A percentile compares a stretch with the other conserved stretches of the same genome.
These are phyloP conservation scores for Scleroderma bovista DNA, from an alignment of 768 basidiomycete species.

Conservation along the genomic window DNA sequence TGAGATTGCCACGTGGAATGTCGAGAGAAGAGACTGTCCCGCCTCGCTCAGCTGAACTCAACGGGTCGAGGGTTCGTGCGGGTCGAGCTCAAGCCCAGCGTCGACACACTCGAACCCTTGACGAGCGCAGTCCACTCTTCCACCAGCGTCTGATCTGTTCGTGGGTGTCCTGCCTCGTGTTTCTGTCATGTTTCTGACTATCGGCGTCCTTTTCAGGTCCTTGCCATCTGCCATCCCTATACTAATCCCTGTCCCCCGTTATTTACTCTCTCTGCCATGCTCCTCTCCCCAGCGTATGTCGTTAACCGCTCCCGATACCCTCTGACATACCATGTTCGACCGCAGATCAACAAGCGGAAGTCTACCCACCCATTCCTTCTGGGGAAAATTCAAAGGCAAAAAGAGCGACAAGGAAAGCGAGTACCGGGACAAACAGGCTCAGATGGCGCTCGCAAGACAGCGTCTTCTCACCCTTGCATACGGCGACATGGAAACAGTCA, in stretches of 20 bases:
- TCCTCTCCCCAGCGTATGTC: slow-evolving; percentile 75
- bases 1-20: not conserved
- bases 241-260: slow-evolving; percentile 14
- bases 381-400: slow-evolving; percentile 62
- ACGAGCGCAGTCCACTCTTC: too few relatives aligned
- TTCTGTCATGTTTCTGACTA: slow-evolving; percentile 37
- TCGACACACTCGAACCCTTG: too few relatives aligned
- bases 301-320: slow-evolving; percentile 19
- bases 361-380: slow-evolving; percentile 44
- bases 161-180: slow-evolving; percentile 49
- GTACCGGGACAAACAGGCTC: slow-evolving; percentile 45
- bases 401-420: slow-evolving; percentile 62
- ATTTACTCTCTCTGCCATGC: slow-evolving; percentile 43
- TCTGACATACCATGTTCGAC: slow-evolving; percentile 28
- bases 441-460: slow-evolving; percentile 68
- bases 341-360: slow-evolving; percentile 63
- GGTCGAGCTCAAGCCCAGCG: too few relatives aligned
- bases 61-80: too few relatives aligned
- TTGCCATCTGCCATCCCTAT: slow-evolving; percentile 21
- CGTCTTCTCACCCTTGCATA: slow-evolving; percentile 77
- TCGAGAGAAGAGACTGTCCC: too few relatives aligned
- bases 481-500: slow-evolving; percentile 82
- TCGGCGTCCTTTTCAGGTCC: slow-evolving; percentile 25
- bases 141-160: not conserved
- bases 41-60: too few relatives aligned